Conservation (phyloP, 2,329 filamentous ascomycete species). For the Chrysoporthe austroafricana region DNA sequence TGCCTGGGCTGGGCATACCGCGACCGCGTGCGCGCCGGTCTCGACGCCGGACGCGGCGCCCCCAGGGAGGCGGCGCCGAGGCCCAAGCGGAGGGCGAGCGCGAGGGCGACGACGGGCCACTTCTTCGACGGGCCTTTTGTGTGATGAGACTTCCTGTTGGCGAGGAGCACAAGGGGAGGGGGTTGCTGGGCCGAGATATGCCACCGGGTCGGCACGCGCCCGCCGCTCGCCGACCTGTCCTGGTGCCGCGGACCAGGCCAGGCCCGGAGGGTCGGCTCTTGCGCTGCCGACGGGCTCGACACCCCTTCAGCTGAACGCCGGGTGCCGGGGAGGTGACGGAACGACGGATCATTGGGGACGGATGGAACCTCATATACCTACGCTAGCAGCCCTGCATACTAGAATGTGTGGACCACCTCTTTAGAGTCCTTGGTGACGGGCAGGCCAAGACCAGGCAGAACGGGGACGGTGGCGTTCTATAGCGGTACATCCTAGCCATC, state of each 20-base stretch:
- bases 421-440: no score
- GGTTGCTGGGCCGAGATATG: background rate
- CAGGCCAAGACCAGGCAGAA: no score
- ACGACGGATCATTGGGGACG: background rate
- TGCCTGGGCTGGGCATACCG: conserved; percentile 40
- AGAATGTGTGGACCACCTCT: background rate
- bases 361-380: background rate
- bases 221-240: background rate
- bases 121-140: conserved; percentile 32
- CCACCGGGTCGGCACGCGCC: background rate
- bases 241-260: no score
- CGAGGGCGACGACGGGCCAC: conserved; percentile 17
- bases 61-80: background rate
- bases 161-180: background rate
- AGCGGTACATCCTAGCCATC: background rate
- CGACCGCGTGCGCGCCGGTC: conserved; percentile 33
- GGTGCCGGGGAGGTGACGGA: background rate
- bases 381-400: background rate
- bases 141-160: background rate
- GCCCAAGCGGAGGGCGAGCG: background rate
- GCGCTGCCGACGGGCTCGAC: background rate
- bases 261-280: background rate
- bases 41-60: conserved; percentile 12
- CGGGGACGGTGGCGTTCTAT: no score
- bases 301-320: background rate